Base-by-base conservation (phyloP, 1,139 yeast species). In the Tardiomyces blankii region DNA sequence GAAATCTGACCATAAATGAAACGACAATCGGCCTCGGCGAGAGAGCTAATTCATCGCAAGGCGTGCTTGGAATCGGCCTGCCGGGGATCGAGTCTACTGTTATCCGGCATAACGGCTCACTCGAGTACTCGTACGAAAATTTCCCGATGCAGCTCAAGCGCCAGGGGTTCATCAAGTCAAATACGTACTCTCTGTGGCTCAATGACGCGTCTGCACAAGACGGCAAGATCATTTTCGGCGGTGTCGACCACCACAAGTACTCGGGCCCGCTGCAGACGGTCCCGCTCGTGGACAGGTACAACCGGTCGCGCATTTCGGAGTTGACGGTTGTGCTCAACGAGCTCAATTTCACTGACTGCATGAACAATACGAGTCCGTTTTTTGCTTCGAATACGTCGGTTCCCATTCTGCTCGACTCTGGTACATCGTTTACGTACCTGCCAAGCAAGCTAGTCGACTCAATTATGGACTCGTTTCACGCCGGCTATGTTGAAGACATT, bases 361-460 rank as follows among this genome's bases (percentile, higher is more conserved):
- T 45, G 16, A 3, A 38, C 3, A 47, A 45, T 18, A 30, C 55
- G 23, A 14, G 19, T 4, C 16, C 35, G 3, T 30, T 30, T 30
- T 30, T 35, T 8, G 32, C 14, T 4, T 6, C 3, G 39, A 16
- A 35, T 12, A 49, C 54, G 6, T 6, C 45, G 60, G 18, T 49
- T 23, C 64, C 74, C 1, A 80, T 74, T 6, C 55, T 76, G 39
- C 63, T 82, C 23, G 88, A 81, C 60, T 73, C 84, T 1, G 88
- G 88, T 44, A 72, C 85, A n/a, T 73, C 85, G 2, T 60, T 74
- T 42, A 68, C 78, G n/a, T 69, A 68, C 48, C 59, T 78, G 1
- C 83, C 86, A 11, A 39, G 52, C 1, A 51, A 49, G 11, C 51
- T 73, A 39, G 60, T 73, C 12, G 50, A 57, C 2, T 50, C 60